phyloP scores from a whole-genome alignment of 345 rosid species.

The Acer saccharum region DNA sequence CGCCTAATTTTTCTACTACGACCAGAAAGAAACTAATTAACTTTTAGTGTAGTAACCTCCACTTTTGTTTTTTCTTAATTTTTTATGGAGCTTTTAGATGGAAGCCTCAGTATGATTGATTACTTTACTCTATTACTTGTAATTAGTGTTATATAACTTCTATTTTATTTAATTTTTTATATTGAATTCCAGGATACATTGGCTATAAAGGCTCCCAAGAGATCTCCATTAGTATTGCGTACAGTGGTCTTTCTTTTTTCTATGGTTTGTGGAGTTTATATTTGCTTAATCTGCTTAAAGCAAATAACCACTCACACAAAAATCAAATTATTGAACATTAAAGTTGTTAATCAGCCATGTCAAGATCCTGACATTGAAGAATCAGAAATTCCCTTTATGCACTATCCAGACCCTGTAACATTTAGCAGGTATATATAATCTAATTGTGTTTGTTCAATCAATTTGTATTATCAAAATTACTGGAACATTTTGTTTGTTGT shows the following conservation, averaged over 20 bases:
- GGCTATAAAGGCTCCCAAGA: slow-evolving; percentile 35
- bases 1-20: slow-evolving; percentile 31
- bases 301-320: slow-evolving; percentile 25
- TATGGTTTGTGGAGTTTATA: slow-evolving; percentile 41
- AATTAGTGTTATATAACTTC: neutral
- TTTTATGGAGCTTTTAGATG: slow-evolving; percentile 36
- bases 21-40: slow-evolving; percentile 1
- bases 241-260: slow-evolving; percentile 35
- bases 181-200: slow-evolving; percentile 33
- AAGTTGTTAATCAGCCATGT: slow-evolving; percentile 22
- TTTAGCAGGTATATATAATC: slow-evolving; percentile 17
- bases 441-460: neutral
- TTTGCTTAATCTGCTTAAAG: slow-evolving; percentile 38
- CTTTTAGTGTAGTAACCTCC: neutral
- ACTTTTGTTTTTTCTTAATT: neutral
- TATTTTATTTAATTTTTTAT: too few relatives aligned
- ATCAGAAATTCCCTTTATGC: slow-evolving; percentile 31
- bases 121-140: neutral
- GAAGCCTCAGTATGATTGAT: slow-evolving; percentile 21
- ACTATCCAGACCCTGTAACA: slow-evolving; percentile 37
- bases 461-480: neutral
- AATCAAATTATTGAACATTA: slow-evolving; percentile 20
- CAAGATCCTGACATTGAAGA: slow-evolving; percentile 24
- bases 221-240: slow-evolving; percentile 31
- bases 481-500: neutral